These are phyloP conservation scores for Fagopyrum esculentum DNA, from an alignment of 148 eudicot genomes.

Conservation along the genomic window DNA sequence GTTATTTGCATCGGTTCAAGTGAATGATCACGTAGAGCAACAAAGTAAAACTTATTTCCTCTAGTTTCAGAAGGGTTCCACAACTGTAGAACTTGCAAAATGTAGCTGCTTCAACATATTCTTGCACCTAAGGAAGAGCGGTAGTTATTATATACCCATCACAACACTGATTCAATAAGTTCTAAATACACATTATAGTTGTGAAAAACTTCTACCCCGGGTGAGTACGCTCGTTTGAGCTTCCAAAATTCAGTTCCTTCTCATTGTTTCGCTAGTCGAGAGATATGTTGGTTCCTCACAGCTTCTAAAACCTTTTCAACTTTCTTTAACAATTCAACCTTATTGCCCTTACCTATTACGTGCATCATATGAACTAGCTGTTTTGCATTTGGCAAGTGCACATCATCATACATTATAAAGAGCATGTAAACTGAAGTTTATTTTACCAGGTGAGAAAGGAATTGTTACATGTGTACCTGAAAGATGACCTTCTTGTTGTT, in stretches of 20 bases:
- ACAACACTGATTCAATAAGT: not conserved
- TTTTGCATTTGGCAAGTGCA: not conserved
- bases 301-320: constrained; percentile 87
- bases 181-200: not conserved
- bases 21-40: constrained; percentile 55
- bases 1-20: constrained; percentile 78
- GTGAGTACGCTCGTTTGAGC: constrained; percentile 90
- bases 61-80: constrained; percentile 72
- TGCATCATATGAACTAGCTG: not conserved
- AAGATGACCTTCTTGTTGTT: constrained; percentile 97
- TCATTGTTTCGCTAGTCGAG: constrained; percentile 68
- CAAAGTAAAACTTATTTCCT: constrained; percentile 69
- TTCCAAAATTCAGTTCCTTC: constrained; percentile 91
- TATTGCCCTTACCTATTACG: constrained; percentile 83
- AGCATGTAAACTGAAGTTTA: not conserved
- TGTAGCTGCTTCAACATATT: constrained; percentile 96
- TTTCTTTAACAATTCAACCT: constrained; percentile 66
- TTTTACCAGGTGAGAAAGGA: not conserved
- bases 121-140: constrained; percentile 62
- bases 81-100: constrained; percentile 76
- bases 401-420: not conserved
- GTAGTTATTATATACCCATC: not conserved
- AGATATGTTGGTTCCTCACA: constrained; percentile 62
- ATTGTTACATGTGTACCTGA: constrained; percentile 85
- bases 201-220: constrained; percentile 56